These are phyloP conservation scores for Russula compacta DNA, from an alignment of 768 basidiomycete species.

Conservation along the genomic window DNA sequence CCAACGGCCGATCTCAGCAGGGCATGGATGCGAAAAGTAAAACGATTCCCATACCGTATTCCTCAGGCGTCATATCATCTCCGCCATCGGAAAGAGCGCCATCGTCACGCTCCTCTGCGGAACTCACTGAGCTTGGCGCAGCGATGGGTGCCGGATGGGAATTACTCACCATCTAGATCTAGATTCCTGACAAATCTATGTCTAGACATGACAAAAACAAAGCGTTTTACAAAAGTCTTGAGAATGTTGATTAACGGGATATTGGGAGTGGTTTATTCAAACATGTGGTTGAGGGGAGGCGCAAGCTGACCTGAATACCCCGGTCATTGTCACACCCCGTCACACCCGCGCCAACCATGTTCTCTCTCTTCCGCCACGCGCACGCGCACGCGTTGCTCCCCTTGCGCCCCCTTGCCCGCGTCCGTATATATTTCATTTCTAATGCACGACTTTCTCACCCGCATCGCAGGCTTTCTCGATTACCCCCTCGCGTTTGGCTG, in stretches of 20 bases:
- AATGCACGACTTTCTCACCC: neutral
- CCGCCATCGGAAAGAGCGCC: slow-evolving; percentile 67
- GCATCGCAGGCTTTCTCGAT: slow-evolving; percentile 54
- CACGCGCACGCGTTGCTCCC: slow-evolving; percentile 16
- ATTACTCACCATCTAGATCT: slow-evolving; percentile 53
- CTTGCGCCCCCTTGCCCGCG: slow-evolving; percentile 18
- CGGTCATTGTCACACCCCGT: neutral
- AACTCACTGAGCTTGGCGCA: neutral
- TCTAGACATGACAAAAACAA: slow-evolving; percentile 60
- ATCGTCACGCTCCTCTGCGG: slow-evolving; percentile 80
- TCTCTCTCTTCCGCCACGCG: slow-evolving; percentile 38
- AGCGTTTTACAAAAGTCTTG: slow-evolving; percentile 19
- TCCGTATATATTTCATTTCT: slow-evolving; percentile 36
- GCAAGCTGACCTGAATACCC: neutral
- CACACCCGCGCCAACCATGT: slow-evolving; percentile 33
- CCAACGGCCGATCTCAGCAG: slow-evolving; percentile 3
- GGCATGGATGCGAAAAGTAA: neutral
- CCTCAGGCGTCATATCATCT: slow-evolving; percentile 75
- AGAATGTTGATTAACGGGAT: slow-evolving; percentile 17
- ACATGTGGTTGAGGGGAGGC: slow-evolving; percentile 16
- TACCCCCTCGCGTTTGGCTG: slow-evolving; percentile 41
- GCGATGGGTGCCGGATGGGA: neutral
- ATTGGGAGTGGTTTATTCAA: neutral
- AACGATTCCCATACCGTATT: slow-evolving; percentile 60
- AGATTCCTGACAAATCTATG: slow-evolving; percentile 86